Evolutionary conservation across 257 asterid species (phyloP), one percentile per base, ranked within the genome.

Genomic region (Petunia secreta): DNA sequence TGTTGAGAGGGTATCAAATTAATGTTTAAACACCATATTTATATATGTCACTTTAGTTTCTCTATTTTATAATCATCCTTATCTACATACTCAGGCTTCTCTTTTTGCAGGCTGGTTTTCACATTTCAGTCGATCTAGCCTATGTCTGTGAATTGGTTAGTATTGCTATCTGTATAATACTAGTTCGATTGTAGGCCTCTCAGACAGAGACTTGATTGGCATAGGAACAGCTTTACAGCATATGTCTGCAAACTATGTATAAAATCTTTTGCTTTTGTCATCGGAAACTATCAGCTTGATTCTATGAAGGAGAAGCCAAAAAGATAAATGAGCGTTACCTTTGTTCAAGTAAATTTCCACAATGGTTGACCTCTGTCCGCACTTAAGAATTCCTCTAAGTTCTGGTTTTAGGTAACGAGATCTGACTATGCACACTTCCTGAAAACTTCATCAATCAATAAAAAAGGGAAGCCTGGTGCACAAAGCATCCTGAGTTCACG

Each of bases 61-160:
- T 75, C 44, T 75, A 66, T 37, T 41, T 52, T 63, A 16, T 41
- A 58, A 11, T 10, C 16, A 50, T 52, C 80, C 8, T 41, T 52
- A n/a, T 15, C 79, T 36, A 41, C 58, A 66, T 62, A 48, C 59
- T n/a, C 43, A 58, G 52, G 41, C 81, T 74, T 41, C 80, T 66
- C 63, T 63, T 79, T 44, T 80, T 84, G 86, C 96, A 95, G 99
- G 99, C 93, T 75, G 87, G 82, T 77, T 83, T 84, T 84, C 89
- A 83, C 86, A 88, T 93, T 82, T 90, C 98, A 74, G 65, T 89
- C 3, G 98, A 92, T 83, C 83, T 95, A 86, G 96, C 94, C 75
- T 95, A 89, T 74, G 90, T 93, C 53, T 95, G 91, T 84, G 97
- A 95, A 84, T 88, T 95, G 98, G 99, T 95, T 59, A 81, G 89